Conservation (phyloP, 371 early-diverging fungal species). For the Mortierella sp. region DNA sequence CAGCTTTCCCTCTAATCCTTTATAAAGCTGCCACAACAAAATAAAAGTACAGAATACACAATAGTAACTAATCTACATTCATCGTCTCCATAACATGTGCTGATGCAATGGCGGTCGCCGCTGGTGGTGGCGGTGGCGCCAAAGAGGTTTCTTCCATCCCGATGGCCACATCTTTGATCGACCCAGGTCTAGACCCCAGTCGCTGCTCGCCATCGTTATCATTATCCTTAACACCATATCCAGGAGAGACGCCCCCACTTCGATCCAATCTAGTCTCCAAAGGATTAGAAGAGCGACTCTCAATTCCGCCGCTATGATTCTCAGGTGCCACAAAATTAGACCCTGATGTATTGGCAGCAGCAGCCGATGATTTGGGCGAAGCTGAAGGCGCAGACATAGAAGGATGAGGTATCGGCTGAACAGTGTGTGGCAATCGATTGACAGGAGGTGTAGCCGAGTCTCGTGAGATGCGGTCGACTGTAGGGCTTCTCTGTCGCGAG, state of each 20-base stretch:
- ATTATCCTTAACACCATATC: not conserved
- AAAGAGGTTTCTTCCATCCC: not conserved
- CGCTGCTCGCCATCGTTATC: not conserved
- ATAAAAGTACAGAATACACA: not conserved
- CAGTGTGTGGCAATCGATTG: not conserved
- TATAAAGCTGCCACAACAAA: not conserved
- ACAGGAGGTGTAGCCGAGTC: constrained; percentile 7
- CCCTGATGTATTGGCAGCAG: not conserved
- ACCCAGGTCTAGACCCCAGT: not conserved
- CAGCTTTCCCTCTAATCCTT: not conserved
- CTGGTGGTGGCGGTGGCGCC: not conserved
- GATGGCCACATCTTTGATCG: not conserved
- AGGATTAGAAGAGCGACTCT: not conserved
- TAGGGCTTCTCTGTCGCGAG: constrained; percentile 3
- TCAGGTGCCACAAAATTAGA: not conserved
- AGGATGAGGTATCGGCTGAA: not conserved
- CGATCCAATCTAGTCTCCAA: not conserved
- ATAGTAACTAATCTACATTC: not conserved
- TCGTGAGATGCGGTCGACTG: not conserved
- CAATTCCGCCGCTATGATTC: not conserved
- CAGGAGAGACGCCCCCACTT: not conserved
- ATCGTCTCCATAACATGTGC: not conserved
- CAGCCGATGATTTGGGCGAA: not conserved
- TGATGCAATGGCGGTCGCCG: not conserved
- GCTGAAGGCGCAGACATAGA: not conserved